phyloP scores from a whole-genome alignment of 257 asterid species.

The Scutellaria galericulata region DNA sequence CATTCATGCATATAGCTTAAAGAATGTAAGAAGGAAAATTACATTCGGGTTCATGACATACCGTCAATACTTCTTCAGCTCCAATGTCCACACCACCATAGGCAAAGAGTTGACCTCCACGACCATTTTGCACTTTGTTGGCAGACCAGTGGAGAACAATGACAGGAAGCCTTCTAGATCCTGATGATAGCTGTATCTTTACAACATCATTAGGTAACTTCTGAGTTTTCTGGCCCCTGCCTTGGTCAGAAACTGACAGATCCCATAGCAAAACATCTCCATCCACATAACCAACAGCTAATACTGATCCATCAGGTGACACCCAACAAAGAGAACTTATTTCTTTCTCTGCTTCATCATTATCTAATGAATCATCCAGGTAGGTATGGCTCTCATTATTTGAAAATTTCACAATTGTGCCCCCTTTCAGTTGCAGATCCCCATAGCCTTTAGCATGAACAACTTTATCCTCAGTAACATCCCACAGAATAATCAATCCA shows the following conservation, averaged over 20 bases:
- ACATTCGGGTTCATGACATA: conserved; percentile 45
- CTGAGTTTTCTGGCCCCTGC: conserved; percentile 50
- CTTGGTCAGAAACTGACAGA: conserved; percentile 56
- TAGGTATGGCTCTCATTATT: conserved; percentile 48
- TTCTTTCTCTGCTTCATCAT: conserved; percentile 76
- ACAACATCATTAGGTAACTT: conserved; percentile 56
- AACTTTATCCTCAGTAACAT: conserved; percentile 81
- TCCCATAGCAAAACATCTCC: conserved; percentile 96
- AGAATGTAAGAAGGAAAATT: conserved; percentile 35
- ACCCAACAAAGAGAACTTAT: conserved; percentile 97
- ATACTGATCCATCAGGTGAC: conserved; percentile 82
- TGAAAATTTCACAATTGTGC: conserved; percentile 50
- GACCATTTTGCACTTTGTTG: conserved; percentile 51
- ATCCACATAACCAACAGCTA: conserved; percentile 97
- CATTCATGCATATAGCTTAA: conserved; percentile 4
- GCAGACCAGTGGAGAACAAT: conserved; percentile 88
- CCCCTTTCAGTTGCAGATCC: conserved; percentile 67
- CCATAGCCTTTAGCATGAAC: conserved; percentile 68
- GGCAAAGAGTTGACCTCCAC: conserved; percentile 80
- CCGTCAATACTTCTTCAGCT: conserved; percentile 94
- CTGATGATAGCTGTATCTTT: conserved; percentile 80
- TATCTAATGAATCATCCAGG: conserved; percentile 49
- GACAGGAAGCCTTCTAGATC: conserved; percentile 88
- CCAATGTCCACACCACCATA: conserved; percentile 96
- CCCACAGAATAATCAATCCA: conserved; percentile 94